A percentile compares a stretch with the other conserved stretches of the same genome.
Conservation (phyloP, 345 rosid species). For the Raphanus raphanistrum region DNA sequence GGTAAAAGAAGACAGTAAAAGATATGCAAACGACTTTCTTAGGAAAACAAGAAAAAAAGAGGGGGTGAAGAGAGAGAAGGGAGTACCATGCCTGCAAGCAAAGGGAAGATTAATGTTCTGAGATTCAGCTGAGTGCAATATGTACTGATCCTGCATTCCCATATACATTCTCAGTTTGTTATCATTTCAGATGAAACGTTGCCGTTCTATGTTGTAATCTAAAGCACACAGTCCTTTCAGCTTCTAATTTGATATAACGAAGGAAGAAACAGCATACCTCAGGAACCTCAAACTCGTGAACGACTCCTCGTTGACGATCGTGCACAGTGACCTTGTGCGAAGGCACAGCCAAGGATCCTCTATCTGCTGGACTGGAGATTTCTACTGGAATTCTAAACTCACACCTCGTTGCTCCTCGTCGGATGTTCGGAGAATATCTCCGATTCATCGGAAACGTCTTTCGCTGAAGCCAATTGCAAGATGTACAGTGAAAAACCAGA, state of each 20-base stretch:
- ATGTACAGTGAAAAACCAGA: background rate
- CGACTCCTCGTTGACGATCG: constrained; percentile 78
- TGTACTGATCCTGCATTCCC: constrained; percentile 78
- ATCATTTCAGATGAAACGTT: background rate
- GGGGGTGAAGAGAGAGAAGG: constrained; percentile 36
- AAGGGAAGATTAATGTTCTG: constrained; percentile 59
- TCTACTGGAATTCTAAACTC: constrained; percentile 51
- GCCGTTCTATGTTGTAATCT: background rate
- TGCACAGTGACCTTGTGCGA: constrained; percentile 82
- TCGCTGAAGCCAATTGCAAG: constrained; percentile 34
- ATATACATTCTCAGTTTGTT: too few species aligned
- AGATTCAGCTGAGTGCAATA: constrained; percentile 36
- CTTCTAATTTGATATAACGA: background rate
- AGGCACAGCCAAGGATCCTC: constrained; percentile 46
- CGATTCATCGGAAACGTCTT: constrained; percentile 7
- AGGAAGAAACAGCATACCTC: background rate
- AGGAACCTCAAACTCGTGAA: constrained; percentile 45
- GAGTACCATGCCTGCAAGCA: constrained; percentile 96
- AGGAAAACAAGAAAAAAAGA: background rate
- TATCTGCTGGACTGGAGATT: constrained; percentile 35
- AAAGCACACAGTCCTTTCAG: constrained; percentile 7
- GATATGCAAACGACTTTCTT: background rate
- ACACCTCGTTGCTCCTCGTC: constrained; percentile 38
- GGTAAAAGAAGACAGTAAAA: too few species aligned
- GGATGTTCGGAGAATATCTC: constrained; percentile 31